phyloP scores from a whole-genome alignment of 2,329 filamentous ascomycete species.

The Cercospora zeae-maydis region DNA sequence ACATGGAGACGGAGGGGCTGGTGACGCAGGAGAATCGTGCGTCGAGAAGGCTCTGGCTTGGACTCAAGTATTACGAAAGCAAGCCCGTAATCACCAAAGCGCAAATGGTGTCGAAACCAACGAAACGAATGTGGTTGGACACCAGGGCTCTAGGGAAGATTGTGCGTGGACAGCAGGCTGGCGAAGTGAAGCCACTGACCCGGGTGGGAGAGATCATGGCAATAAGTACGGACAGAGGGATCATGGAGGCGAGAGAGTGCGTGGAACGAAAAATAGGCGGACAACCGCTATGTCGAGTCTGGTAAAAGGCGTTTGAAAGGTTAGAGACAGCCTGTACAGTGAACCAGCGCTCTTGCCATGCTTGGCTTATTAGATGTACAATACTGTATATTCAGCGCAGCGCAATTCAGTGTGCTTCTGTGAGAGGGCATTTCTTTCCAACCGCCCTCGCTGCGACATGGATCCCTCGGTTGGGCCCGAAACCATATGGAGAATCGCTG shows the following conservation, averaged over 20 bases:
- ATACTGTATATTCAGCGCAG: constrained; percentile 1
- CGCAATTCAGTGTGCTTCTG: background rate
- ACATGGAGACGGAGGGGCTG: constrained; percentile 31
- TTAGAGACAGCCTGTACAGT: background rate
- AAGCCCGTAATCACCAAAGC: constrained; percentile 71
- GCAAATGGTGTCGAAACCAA: constrained; percentile 68
- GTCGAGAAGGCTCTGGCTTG: constrained; percentile 75
- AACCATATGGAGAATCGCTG: background rate
- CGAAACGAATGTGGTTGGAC: constrained; percentile 64
- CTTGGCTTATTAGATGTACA: background rate
- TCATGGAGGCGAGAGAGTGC: constrained; percentile 79
- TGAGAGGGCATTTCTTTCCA: background rate
- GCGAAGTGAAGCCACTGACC: constrained; percentile 67
- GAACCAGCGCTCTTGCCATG: background rate
- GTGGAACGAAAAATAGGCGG: constrained; percentile 78
- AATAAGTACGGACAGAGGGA: constrained; percentile 69
- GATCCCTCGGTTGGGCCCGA: background rate
- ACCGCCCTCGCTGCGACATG: background rate
- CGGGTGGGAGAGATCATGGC: constrained; percentile 79
- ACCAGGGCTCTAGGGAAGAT: constrained; percentile 61
- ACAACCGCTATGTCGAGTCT: constrained; percentile 68
- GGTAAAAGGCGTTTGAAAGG: constrained; percentile 31
- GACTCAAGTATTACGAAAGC: constrained; percentile 84
- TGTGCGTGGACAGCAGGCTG: constrained; percentile 63
- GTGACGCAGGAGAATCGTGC: constrained; percentile 60